Evolutionary conservation across 257 asterid species (phyloP).

Genomic region (Ophiorrhiza pumila): DNA sequence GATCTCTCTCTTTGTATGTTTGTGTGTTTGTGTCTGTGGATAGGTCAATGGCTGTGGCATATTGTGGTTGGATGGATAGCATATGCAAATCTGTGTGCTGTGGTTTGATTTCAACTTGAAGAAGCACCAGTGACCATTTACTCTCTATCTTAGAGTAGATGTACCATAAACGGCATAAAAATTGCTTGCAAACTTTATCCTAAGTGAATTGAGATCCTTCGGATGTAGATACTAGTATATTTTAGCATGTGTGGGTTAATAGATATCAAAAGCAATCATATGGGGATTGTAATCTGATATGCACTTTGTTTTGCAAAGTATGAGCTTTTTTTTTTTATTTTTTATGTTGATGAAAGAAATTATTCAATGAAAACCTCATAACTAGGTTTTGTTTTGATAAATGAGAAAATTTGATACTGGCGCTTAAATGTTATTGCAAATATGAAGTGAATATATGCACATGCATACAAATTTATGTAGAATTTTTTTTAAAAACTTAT

Average conservation of each 20-base stretch:
- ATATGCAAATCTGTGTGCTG: neutral
- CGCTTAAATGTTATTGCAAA: no score
- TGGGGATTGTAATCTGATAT: neutral
- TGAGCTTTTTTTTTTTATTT: neutral
- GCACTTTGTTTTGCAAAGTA: neutral
- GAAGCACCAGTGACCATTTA: neutral
- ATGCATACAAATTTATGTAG: no score
- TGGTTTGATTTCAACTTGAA: no score
- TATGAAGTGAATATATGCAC: neutral
- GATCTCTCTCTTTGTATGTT: neutral
- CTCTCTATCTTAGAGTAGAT: neutral
- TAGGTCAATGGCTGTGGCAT: neutral
- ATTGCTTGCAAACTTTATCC: neutral
- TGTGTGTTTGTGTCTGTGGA: neutral
- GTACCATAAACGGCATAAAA: neutral
- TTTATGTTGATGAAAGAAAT: neutral
- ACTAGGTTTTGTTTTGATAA: neutral
- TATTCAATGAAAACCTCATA: neutral
- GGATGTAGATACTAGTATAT: neutral
- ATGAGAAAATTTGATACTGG: neutral
- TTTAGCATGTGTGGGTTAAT: neutral
- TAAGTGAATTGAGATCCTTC: neutral
- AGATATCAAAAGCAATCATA: neutral
- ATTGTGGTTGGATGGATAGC: neutral
- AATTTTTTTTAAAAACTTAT: no score